phyloP scores from a whole-genome alignment of 2,329 filamentous ascomycete species.

The Trichothecium roseum region DNA sequence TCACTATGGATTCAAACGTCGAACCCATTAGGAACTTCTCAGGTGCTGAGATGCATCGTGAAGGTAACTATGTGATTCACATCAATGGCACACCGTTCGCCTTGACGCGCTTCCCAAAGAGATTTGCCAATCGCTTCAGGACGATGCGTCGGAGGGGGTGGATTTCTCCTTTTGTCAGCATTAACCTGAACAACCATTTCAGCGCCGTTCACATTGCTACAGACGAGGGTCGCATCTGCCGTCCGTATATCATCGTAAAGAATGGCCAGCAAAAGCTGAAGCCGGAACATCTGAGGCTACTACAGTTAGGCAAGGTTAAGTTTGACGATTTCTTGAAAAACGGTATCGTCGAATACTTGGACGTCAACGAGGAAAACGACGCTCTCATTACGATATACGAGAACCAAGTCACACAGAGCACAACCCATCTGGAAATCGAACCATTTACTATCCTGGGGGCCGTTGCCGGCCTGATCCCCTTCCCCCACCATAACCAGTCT shows the following conservation, averaged over 20 bases:
- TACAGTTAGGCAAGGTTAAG: slow-evolving; percentile 73
- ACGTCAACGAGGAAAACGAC: slow-evolving; percentile 98
- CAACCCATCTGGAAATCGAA: slow-evolving; percentile 94
- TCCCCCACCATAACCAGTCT: slow-evolving; percentile 98
- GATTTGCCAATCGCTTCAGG: slow-evolving; percentile 77
- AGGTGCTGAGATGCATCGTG: slow-evolving; percentile 76
- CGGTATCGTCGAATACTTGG: slow-evolving; percentile 90
- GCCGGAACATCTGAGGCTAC: slow-evolving; percentile 63
- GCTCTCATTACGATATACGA: slow-evolving; percentile 88
- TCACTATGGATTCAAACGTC: slow-evolving; percentile 76
- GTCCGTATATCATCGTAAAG: slow-evolving; percentile 91
- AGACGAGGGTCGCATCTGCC: slow-evolving; percentile 92
- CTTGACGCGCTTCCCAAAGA: slow-evolving; percentile 73
- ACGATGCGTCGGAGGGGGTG: slow-evolving; percentile 79
- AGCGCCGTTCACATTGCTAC: slow-evolving; percentile 90
- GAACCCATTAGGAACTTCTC: slow-evolving; percentile 59
- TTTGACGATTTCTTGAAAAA: slow-evolving; percentile 91
- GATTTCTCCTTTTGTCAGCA: slow-evolving; percentile 92
- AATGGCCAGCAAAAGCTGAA: slow-evolving; percentile 75
- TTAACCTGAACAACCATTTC: slow-evolving; percentile 91
- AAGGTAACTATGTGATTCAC: slow-evolving; percentile 81
- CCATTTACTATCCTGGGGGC: slow-evolving; percentile 94
- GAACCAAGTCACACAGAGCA: slow-evolving; percentile 67
- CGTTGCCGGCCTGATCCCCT: slow-evolving; percentile 91
- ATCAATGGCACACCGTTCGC: slow-evolving; percentile 94